Evolutionary conservation across 2,329 filamentous ascomycete genomes (phyloP).

Genomic region (Cladobotryum protrusum): DNA sequence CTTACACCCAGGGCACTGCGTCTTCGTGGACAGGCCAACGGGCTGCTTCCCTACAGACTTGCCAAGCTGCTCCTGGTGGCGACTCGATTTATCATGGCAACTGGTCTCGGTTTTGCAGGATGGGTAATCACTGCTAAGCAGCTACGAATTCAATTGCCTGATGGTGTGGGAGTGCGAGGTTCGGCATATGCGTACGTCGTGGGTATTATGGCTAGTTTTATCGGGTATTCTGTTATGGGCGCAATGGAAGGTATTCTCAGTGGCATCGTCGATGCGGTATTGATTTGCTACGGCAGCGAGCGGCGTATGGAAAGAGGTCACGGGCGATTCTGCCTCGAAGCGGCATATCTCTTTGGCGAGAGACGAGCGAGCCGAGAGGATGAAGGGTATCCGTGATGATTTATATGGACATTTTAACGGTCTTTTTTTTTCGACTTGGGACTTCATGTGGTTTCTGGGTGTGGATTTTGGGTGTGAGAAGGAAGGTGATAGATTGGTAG

Average conservation of each 20-base stretch:
- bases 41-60: conserved; percentile 79
- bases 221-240: conserved; percentile 88
- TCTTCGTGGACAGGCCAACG: conserved; percentile 36
- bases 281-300: conserved; percentile 95
- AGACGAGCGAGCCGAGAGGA: conserved; percentile 27
- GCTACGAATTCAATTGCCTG: conserved; percentile 55
- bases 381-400: conserved; percentile 20
- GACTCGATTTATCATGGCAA: conserved; percentile 83
- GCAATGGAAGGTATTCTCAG: conserved; percentile 85
- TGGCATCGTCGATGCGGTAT: conserved; percentile 78
- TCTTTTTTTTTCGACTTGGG: background rate
- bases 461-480: background rate
- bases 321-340: conserved; percentile 84
- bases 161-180: conserved; percentile 55
- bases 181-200: conserved; percentile 94
- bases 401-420: background rate
- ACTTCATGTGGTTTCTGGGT: background rate
- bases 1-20: conserved; percentile 51
- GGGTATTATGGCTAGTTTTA: conserved; percentile 84
- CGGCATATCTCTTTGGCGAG: conserved; percentile 79
- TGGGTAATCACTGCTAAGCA: conserved; percentile 90
- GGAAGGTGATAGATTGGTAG: conserved; percentile 11
- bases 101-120: conserved; percentile 85
- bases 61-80: conserved; percentile 89
- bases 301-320: conserved; percentile 59